phyloP scores from a whole-genome alignment of 2,329 filamentous ascomycete genomes.

The Alternaria gaisen region DNA sequence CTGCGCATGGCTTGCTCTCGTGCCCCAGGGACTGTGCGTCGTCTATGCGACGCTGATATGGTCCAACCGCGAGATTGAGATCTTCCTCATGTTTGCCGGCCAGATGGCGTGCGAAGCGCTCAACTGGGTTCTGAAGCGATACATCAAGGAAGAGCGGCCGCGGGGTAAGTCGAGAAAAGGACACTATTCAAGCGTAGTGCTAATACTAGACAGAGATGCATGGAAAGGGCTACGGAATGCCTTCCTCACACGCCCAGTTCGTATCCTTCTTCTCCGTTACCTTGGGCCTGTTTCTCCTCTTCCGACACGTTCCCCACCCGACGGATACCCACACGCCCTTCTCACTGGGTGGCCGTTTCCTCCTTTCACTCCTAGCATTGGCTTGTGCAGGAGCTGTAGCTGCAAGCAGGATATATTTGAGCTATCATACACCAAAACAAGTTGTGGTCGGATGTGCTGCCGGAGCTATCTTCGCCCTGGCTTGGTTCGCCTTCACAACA shows the following conservation, averaged over 20 bases:
- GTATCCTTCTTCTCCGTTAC: conserved; percentile 90
- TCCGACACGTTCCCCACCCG: conserved; percentile 69
- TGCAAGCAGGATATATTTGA: conserved; percentile 85
- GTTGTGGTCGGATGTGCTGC: conserved; percentile 81
- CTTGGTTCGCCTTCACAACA: conserved; percentile 81
- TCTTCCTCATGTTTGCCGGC: conserved; percentile 87
- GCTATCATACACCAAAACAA: conserved; percentile 89
- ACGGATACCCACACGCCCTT: conserved; percentile 64
- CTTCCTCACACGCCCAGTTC: conserved; percentile 93
- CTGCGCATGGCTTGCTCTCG: conserved; percentile 92
- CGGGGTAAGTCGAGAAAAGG: conserved; percentile 64
- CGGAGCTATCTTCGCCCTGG: conserved; percentile 73
- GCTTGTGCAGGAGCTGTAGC: conserved; percentile 65
- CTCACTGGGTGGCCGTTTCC: conserved; percentile 67
- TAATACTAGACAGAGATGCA: conserved; percentile 66
- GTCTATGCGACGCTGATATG: conserved; percentile 90
- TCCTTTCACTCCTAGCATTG: conserved; percentile 57
- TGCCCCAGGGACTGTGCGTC: conserved; percentile 90
- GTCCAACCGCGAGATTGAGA: conserved; percentile 89
- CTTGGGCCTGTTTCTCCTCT: conserved; percentile 81
- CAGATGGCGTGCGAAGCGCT: conserved; percentile 91
- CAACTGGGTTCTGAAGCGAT: conserved; percentile 88
- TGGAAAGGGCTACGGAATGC: conserved; percentile 97
- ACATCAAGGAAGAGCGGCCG: conserved; percentile 92
- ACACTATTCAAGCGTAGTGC: not conserved